Evolutionary conservation across 2,329 filamentous ascomycete genomes (phyloP), one percentile per base, ranked within the genome.

Genomic region (Fusarium sp.): DNA sequence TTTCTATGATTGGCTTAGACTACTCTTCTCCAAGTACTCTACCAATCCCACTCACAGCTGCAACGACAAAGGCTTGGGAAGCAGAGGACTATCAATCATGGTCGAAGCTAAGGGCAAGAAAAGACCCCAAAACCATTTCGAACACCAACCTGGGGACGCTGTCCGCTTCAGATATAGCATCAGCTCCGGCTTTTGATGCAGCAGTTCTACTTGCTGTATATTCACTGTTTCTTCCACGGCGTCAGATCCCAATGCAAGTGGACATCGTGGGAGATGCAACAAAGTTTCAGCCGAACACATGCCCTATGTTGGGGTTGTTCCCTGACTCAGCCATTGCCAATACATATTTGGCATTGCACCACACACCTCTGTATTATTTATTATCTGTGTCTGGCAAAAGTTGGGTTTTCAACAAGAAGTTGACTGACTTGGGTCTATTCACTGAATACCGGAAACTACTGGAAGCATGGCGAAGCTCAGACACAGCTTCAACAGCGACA

Each of bases 381-480:
- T 81, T 90, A 19, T 86, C 86, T 13, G 85, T 89, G 10, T 85
- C 85, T 28, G 87, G 87, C 49, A 84, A 89, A 65, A 86, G 83
- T 54, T 89, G 86, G 86, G 79, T 87, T 21, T 88, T 89, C 71
- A 83, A 83, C 52, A 81, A 83, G 57, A 89, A 89, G 71, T 77
- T 89, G 7, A 75, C 82, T 4, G 77, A 81, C 7, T 75, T 77
- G 4, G 78, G 79, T 26, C 74, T 79, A 13, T 89, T 85, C 67
- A 71, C 78, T 45, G 81, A 84, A 65, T 83, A 86, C 64, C 81
- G 85, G 74, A 78, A 76, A 55, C 81, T 81, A 19, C 79, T 89
- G 6, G 78, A 79, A 28, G 71, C 74, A 34, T 88, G 86, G 85
- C 75, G 78, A 13, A 77, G 80, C 18, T 84, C 84, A 7, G 78